Conservation (phyloP, 352 stramenopile genomes). For the Saprolegnia parasitica region DNA sequence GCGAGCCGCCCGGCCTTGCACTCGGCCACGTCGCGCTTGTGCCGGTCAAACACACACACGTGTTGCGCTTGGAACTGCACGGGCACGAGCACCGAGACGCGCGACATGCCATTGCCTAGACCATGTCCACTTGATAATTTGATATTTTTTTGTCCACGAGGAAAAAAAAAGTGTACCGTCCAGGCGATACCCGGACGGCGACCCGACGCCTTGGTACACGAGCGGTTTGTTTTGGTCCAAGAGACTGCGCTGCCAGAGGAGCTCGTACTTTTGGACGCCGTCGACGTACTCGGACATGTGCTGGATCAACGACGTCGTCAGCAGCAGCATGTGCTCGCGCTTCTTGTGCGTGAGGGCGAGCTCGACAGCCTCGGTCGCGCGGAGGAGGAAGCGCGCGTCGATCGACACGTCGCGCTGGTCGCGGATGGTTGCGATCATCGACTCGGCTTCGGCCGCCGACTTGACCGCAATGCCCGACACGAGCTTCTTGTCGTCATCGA, state of each 20-base stretch:
- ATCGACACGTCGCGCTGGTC: constrained; percentile 38
- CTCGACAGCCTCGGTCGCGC: constrained; percentile 60
- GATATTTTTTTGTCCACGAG: background rate
- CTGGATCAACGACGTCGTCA: constrained; percentile 82
- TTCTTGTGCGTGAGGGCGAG: constrained; percentile 59
- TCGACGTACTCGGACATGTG: constrained; percentile 81
- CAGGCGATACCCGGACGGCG: constrained; percentile 63
- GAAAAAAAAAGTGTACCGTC: constrained; percentile 40
- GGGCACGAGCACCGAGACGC: constrained; percentile 70
- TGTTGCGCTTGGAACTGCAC: constrained; percentile 74
- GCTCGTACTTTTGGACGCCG: constrained; percentile 68
- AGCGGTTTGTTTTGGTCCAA: constrained; percentile 77
- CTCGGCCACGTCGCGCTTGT: constrained; percentile 45
- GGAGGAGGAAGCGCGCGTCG: constrained; percentile 59
- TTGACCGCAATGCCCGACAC: constrained; percentile 84
- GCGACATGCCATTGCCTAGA: constrained; percentile 44
- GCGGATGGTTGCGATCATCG: constrained; percentile 58
- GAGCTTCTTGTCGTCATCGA: constrained; percentile 76
- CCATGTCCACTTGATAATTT: background rate
- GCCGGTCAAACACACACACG: constrained; percentile 77
- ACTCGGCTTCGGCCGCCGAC: constrained; percentile 64
- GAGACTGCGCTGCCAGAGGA: constrained; percentile 82
- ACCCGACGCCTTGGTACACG: constrained; percentile 61
- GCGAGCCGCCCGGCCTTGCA: constrained; percentile 60
- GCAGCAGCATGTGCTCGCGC: constrained; percentile 66